These are phyloP conservation scores for Ascochyta pisi DNA, from an alignment of 2,329 filamentous ascomycete genomes.

Conservation along the genomic window DNA sequence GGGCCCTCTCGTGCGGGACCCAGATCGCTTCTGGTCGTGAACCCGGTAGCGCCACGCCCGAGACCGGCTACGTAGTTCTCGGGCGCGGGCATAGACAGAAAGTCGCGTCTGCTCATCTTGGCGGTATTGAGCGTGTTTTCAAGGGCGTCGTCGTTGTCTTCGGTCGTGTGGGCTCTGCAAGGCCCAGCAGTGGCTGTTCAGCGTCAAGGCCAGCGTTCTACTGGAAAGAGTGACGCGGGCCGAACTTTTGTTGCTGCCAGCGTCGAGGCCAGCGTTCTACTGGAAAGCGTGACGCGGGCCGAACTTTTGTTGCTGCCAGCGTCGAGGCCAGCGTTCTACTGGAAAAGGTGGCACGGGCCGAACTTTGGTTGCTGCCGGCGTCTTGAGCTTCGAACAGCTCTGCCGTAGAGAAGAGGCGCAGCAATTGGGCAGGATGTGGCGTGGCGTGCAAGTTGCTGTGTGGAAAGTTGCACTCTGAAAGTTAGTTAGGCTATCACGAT, in stretches of 20 bases:
- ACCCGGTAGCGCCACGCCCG: slow-evolving; percentile 95
- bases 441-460: background rate
- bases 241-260: background rate
- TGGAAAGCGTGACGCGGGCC: background rate
- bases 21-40: slow-evolving; percentile 95
- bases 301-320: background rate
- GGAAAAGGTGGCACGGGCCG: background rate
- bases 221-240: background rate
- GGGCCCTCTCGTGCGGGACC: slow-evolving; percentile 94
- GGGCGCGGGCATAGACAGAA: slow-evolving; percentile 77
- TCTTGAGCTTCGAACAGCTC: background rate
- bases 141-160: background rate
- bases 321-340: background rate
- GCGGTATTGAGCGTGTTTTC: slow-evolving; percentile 12
- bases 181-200: slow-evolving; percentile 2
- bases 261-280: background rate
- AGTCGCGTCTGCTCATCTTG: slow-evolving; percentile 76
- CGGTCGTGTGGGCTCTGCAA: slow-evolving; percentile 4
- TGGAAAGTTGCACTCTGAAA: slow-evolving; percentile 19
- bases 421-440: background rate
- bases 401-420: background rate
- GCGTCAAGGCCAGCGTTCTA: background rate
- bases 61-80: slow-evolving; percentile 84
- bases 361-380: background rate
- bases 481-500: slow-evolving; percentile 24